These are phyloP conservation scores for Solanum sparsipilum DNA, from an alignment of 257 asterid species.

Conservation along the genomic window DNA sequence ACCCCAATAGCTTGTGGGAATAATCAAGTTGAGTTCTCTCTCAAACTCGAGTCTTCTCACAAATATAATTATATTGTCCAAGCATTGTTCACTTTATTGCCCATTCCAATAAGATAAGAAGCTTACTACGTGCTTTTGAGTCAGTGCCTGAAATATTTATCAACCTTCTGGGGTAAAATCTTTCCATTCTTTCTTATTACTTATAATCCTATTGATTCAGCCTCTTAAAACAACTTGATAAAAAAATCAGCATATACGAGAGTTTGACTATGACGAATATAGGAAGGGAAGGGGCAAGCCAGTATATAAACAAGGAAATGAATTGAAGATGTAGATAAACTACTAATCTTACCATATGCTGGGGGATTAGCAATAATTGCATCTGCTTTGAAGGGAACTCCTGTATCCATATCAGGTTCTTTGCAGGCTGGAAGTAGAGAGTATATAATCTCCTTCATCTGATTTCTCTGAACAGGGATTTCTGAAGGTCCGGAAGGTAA, in stretches of 20 bases:
- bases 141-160: neutral
- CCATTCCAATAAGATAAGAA: neutral
- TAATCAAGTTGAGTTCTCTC: too few species aligned
- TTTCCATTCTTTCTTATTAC: neutral
- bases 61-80: neutral
- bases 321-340: neutral
- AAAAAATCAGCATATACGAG: neutral
- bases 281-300: neutral
- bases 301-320: neutral
- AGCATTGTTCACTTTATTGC: neutral
- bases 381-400: constrained; percentile 50
- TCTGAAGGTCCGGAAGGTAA: constrained; percentile 91
- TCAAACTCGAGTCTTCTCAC: too few species aligned
- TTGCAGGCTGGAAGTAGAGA: constrained; percentile 72
- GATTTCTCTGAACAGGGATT: constrained; percentile 53
- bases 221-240: neutral
- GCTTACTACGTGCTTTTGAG: neutral
- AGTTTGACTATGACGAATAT: neutral
- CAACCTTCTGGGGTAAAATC: neutral
- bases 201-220: neutral
- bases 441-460: constrained; percentile 61
- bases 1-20: too few species aligned
- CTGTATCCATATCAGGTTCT: constrained; percentile 51
- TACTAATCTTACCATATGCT: constrained; percentile 60
- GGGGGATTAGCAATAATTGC: constrained; percentile 96